Evolutionary conservation across 2,329 filamentous ascomycete species (phyloP), one percentile per base, ranked within the genome.

Genomic region (Aspergillus sp.): DNA sequence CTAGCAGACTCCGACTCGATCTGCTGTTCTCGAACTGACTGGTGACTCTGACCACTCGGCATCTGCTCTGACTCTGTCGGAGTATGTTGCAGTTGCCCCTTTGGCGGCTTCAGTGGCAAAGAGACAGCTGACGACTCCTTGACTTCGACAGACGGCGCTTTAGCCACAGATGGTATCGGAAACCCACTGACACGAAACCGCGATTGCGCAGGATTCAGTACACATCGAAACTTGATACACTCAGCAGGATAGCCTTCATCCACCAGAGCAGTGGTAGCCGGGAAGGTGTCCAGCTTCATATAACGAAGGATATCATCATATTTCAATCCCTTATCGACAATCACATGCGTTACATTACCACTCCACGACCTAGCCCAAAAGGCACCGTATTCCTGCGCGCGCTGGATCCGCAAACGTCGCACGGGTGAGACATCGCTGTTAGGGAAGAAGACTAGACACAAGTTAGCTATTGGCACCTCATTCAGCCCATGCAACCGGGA

Each of bases 321-420:
- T 0, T 71, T 71, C 44, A 93, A 69, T 1, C 69, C 69, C 54
- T 82, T 84, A 61, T 96, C 90, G 1, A 89, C 84, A 49, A 97
- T 77, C 43, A 95, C 72, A 68, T 95, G 88, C 0, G 86, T 94
- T 13, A 93, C 79, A 19, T 68, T 67, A 0, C 64, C 58, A 25
- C 66, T 65, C 61, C 84, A 80, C 0, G 74, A 68, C 44, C 76
- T 77, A 23, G 81, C 78, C 83, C 90, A 93, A 1, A 64, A 70
- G 1, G 85, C 91, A 39, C 91, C 91, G 63, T 83, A 83, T 58
- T 89, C 83, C 45, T 81, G 77, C 0, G 86, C 84, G 63, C 85
- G 90, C 25, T 78, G 78, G 45, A 96, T 95, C 3, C 87, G 83
- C 49, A 83, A 67, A 47, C 80, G 80, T 35, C 90, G 80, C 6